These are phyloP conservation scores for Mycena vitilis DNA, from an alignment of 768 basidiomycete genomes.

Conservation along the genomic window DNA sequence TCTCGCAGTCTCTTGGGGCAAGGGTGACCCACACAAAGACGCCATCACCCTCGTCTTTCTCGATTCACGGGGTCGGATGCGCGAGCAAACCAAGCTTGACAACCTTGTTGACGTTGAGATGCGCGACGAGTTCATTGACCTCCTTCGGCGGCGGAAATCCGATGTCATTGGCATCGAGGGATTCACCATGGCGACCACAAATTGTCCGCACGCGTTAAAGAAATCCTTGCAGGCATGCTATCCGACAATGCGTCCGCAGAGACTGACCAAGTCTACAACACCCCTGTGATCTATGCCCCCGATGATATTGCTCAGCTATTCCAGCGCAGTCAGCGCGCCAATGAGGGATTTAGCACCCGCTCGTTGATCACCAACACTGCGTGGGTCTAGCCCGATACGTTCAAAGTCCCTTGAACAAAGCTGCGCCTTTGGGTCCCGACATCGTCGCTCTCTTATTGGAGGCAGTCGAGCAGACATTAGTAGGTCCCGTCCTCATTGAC, in stretches of 20 bases:
- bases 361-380: conserved; percentile 89
- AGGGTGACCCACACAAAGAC: conserved; percentile 94
- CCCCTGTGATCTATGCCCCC: conserved; percentile 83
- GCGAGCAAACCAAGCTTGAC: conserved; percentile 91
- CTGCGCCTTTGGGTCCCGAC: conserved; percentile 88
- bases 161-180: conserved; percentile 92
- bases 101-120: conserved; percentile 81
- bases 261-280: conserved; percentile 63
- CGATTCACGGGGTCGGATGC: conserved; percentile 89
- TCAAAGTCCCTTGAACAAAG: conserved; percentile 95
- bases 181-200: conserved; percentile 86
- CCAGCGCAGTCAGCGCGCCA: conserved; percentile 88
- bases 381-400: conserved; percentile 92
- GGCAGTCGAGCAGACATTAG: conserved; percentile 88
- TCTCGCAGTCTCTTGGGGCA: conserved; percentile 93
- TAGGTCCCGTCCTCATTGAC: conserved; percentile 48
- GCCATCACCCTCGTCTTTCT: conserved; percentile 86
- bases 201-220: conserved; percentile 73
- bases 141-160: conserved; percentile 86
- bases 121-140: conserved; percentile 79
- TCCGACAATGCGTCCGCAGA: conserved; percentile 42
- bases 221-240: conserved; percentile 52
- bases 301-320: conserved; percentile 96
- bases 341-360: conserved; percentile 84
- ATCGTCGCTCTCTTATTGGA: conserved; percentile 87